Evolutionary conservation across 2,329 filamentous ascomycete genomes (phyloP).

Genomic region (Xylariaceae sp.): DNA sequence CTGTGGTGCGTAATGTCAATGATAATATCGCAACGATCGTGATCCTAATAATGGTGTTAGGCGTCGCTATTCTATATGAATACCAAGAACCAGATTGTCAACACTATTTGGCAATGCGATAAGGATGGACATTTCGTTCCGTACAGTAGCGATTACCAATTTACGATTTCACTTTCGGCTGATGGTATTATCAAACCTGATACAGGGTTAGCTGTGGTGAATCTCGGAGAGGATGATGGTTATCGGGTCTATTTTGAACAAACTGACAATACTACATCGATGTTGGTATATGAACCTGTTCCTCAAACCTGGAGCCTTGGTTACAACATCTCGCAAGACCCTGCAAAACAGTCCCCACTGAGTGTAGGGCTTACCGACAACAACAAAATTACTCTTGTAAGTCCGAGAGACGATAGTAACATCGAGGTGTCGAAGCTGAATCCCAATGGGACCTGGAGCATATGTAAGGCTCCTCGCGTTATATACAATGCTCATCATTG

Average conservation of each 20-base stretch:
- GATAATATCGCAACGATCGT: background rate
- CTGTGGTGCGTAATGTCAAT: background rate
- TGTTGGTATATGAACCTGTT: slow-evolving; percentile 3
- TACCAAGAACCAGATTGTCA: too few species aligned
- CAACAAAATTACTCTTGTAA: slow-evolving; percentile 5
- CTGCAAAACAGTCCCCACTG: background rate
- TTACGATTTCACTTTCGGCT: slow-evolving; percentile 1
- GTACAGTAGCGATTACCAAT: background rate
- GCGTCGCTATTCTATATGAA: too few species aligned
- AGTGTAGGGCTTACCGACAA: slow-evolving; percentile 4
- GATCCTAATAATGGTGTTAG: too few species aligned
- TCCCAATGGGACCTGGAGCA: slow-evolving; percentile 3
- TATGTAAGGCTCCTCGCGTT: slow-evolving; percentile 6
- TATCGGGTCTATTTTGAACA: slow-evolving; percentile 12
- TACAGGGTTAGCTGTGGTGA: slow-evolving; percentile 9
- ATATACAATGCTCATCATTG: too few species aligned
- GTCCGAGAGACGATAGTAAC: slow-evolving; percentile 2
- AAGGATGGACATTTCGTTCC: slow-evolving; percentile 10
- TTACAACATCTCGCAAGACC: slow-evolving; percentile 8
- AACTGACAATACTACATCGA: background rate
- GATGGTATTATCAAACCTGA: background rate
- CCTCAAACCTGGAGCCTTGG: background rate
- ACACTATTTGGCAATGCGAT: too few species aligned
- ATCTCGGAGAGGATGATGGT: slow-evolving; percentile 4
- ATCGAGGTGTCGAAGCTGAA: slow-evolving; percentile 9